Base-by-base conservation (phyloP, 768 basidiomycete species). In the Termitomyces sp. region DNA sequence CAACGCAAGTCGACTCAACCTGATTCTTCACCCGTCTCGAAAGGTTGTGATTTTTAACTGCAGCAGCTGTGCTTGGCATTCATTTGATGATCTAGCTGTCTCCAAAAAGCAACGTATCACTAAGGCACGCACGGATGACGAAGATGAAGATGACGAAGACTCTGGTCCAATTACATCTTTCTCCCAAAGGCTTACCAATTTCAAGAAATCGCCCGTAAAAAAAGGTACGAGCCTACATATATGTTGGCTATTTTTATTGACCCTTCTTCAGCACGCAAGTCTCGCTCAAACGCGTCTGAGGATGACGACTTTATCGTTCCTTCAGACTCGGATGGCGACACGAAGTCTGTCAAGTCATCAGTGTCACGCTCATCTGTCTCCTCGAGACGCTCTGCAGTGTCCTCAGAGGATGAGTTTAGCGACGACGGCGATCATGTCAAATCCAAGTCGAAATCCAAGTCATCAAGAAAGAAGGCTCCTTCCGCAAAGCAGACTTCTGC, bases 261-360 rank as follows among this genome's bases (percentile, higher is more conserved):
- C 42, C n/a, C 42, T 46, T 36, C 20, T 48, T 49, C 42, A 86
- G 83, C 70, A 50, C 75, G 72, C 25, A 81, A 77, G 65, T 69
- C 78, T 2, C 76, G 71, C 55, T 77, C 77, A 20, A 66, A 67
- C 56, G 73, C 76, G 63, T 78, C 67, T 37, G 84, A 81, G 54
- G 87, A 91, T 63, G 87, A 91, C 54, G 87, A 91, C 61, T 92
- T 93, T 68, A 81, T 91, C 66, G 86, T 82, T 43, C 83, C 86
- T 20, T 85, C 85, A 48, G 86, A 86, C 48, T 84, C 83, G 11
- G 89, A 87, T 29, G 79, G 77, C 2, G 87, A 87, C 32, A 71
- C 71, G 8, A 79, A 74, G 38, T 83, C 82, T 25, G 66, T 74
- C 31, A 81, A 74, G 65, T 76, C 86, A 56, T 77, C 79, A 11